Base-by-base conservation (phyloP, 1,284 basidiomycete genomes). In the Wolfiporia cocos region DNA sequence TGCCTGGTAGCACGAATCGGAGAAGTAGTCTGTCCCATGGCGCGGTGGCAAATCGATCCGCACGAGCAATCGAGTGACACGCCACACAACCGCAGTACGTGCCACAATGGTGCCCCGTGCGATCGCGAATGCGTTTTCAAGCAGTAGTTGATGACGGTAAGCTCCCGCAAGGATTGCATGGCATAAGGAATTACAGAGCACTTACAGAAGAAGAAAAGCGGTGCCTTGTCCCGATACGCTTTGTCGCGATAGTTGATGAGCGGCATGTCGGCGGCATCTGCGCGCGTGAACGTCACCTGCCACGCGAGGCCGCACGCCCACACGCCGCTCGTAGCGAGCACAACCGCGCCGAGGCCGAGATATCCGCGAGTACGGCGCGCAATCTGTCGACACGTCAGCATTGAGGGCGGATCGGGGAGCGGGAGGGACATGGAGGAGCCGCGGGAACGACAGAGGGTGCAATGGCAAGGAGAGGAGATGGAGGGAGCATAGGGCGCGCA, bases 181-280 rank as follows among this genome's bases (percentile, higher is more conserved):
- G n/a, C n/a, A n/a, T n/a, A n/a, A n/a, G n/a, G n/a, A n/a, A n/a
- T n/a, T n/a, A n/a, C n/a, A n/a, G n/a, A 47, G 29, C 48, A 63
- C 59, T 40, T 49, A 65, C 65, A 70, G 55, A 70, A 66, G 50
- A 68, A 67, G 60, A 47, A 67, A 29, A 68, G 53, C 24, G 64
- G 55, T 41, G 58, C 66, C 52, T 65, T 66, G 41, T 56, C 56
- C 29, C 38, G 40, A 51, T 64, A 67, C 37, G 48, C 44, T 14
- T 37, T 29, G 41, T 66, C 54, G 30, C 64, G 49, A 52, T 66
- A 68, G 57, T 61, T 65, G 52, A 66, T 61, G 31, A 45, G 29
- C 29, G 37, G 34, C 34, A 42, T 42, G 40, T 34, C 48, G 45
- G 37, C 47, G 34, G 49, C 38, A 35, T 51, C 47, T 32, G 45